Percentiles rank a stretch among this genome's conserved stretches.
These are phyloP conservation scores for Salix purpurea DNA, from an alignment of 345 rosid species.

Conservation along the genomic window DNA sequence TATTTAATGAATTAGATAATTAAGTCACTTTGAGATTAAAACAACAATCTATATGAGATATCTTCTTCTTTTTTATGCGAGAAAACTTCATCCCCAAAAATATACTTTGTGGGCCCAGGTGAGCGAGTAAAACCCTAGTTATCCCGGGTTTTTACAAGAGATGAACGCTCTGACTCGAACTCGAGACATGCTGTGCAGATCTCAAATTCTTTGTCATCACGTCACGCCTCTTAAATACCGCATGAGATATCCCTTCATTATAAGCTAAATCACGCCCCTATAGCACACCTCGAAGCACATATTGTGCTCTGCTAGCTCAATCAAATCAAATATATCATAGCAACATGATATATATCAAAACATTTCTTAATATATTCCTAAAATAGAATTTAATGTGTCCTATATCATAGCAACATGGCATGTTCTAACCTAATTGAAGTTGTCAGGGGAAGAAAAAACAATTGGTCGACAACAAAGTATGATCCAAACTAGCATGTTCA, in stretches of 20 bases:
- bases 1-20: not conserved
- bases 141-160: too few species aligned
- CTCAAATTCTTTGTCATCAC: too few species aligned
- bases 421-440: not conserved
- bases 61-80: too few species aligned
- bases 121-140: too few species aligned
- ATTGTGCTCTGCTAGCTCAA: not conserved
- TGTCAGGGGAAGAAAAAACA: not conserved
- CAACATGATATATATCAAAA: not conserved
- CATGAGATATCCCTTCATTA: not conserved
- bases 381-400: not conserved
- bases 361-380: not conserved
- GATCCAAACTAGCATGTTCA: not conserved
- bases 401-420: not conserved
- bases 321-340: too few species aligned
- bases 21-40: not conserved
- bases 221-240: too few species aligned
- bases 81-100: too few species aligned
- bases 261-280: not conserved
- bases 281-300: too few species aligned
- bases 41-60: not conserved
- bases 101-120: fast-evolving
- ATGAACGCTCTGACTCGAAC: too few species aligned
- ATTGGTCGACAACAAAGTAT: not conserved
- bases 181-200: too few species aligned